Percentiles rank a stretch among this genome's conserved stretches.
These are phyloP conservation scores for Microbotryum scabiosae DNA, from an alignment of 1,284 basidiomycete genomes.

Conservation along the genomic window DNA sequence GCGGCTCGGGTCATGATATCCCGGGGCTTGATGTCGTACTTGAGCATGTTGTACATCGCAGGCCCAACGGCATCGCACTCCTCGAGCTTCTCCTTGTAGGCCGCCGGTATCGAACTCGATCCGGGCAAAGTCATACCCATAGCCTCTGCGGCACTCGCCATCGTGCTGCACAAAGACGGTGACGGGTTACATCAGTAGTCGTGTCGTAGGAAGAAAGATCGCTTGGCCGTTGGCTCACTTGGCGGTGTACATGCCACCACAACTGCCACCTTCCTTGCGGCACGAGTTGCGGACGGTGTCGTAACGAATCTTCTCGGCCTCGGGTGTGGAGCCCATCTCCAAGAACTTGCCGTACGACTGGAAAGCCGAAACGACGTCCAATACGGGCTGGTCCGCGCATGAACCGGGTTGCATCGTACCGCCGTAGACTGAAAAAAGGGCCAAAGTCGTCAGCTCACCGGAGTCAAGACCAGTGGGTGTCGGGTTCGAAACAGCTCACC, in stretches of 20 bases:
- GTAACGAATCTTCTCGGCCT: constrained; percentile 57
- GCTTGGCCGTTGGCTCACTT: constrained; percentile 14
- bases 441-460: constrained; percentile 26
- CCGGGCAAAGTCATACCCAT: constrained; percentile 87
- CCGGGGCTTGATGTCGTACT: constrained; percentile 78
- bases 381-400: constrained; percentile 65
- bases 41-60: constrained; percentile 72
- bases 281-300: constrained; percentile 83
- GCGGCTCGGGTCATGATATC: constrained; percentile 94
- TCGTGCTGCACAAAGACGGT: constrained; percentile 25
- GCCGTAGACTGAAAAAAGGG: constrained; percentile 72
- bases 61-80: constrained; percentile 76
- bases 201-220: constrained; percentile 39
- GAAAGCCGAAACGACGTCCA: constrained; percentile 93
- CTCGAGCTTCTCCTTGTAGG: constrained; percentile 69
- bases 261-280: constrained; percentile 80
- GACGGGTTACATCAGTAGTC: not conserved
- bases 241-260: constrained; percentile 52
- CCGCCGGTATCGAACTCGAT: constrained; percentile 73
- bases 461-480: not conserved
- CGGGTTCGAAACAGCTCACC: constrained; percentile 1
- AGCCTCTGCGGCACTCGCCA: constrained; percentile 64
- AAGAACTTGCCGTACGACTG: constrained; percentile 89
- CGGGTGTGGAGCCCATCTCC: constrained; percentile 71
- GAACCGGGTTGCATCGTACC: constrained; percentile 85